These are phyloP conservation scores for Hyphopichia khmerensis DNA, from an alignment of 1,139 yeast genomes.

Conservation along the genomic window DNA sequence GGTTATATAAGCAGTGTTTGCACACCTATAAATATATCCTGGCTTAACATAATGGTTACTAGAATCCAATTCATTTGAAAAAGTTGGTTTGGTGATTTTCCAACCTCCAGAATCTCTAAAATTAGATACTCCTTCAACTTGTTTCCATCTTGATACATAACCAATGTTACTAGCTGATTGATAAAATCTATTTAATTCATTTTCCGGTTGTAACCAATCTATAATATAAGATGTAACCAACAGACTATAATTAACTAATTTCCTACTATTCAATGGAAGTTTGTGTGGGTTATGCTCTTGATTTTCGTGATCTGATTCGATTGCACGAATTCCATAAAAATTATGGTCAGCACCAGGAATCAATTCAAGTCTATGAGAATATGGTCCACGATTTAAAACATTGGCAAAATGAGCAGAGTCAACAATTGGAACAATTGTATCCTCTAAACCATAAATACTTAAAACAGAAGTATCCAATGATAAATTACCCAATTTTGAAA, in stretches of 20 bases:
- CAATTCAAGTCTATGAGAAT: constrained; percentile 54
- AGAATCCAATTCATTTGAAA: constrained; percentile 9
- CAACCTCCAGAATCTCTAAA: constrained; percentile 86
- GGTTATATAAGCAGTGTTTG: constrained; percentile 54
- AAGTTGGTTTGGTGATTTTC: constrained; percentile 38
- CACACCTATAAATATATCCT: constrained; percentile 61
- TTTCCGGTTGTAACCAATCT: constrained; percentile 50
- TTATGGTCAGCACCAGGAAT: constrained; percentile 79
- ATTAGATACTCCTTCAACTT: constrained; percentile 66
- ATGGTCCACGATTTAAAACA: constrained; percentile 49
- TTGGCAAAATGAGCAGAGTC: constrained; percentile 65
- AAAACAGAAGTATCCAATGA: constrained; percentile 53
- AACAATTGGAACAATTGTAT: constrained; percentile 59
- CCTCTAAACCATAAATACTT: constrained; percentile 71
- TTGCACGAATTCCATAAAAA: constrained; percentile 53
- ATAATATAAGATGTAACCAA: constrained; percentile 53
- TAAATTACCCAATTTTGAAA: constrained; percentile 41
- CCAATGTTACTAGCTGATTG: constrained; percentile 36
- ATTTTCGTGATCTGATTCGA: constrained; percentile 26
- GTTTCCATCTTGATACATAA: constrained; percentile 53
- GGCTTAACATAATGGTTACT: constrained; percentile 48
- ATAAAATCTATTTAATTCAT: constrained; percentile 54
- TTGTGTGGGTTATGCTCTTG: constrained; percentile 34
- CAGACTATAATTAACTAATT: constrained; percentile 55
- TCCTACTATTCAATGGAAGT: constrained; percentile 44